These are phyloP conservation scores for Alnus glutinosa DNA, from an alignment of 306 rosid genomes.

Conservation along the genomic window DNA sequence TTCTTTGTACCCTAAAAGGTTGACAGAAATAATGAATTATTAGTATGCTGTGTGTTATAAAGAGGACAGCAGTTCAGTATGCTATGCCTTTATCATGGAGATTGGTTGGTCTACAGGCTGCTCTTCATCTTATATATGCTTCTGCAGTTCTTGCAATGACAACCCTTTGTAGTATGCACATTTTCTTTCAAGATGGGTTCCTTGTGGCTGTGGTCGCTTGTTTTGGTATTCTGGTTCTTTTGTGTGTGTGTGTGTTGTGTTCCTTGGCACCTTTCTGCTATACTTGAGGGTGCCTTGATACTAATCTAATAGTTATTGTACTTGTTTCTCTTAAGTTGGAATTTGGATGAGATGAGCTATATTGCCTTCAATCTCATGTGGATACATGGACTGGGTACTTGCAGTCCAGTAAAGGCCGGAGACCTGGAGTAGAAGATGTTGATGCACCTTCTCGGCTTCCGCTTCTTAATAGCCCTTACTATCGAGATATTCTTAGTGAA, in stretches of 20 bases:
- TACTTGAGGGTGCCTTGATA: not conserved
- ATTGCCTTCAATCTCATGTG: slow-evolving; percentile 14
- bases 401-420: slow-evolving; percentile 85
- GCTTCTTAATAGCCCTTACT: slow-evolving; percentile 71
- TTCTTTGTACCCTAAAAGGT: not conserved
- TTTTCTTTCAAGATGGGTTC: not conserved
- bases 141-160: not conserved
- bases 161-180: not conserved
- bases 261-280: not conserved
- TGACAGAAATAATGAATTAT: not conserved
- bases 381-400: slow-evolving; percentile 31
- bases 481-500: slow-evolving; percentile 81
- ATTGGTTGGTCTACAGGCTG: not conserved
- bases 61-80: not conserved
- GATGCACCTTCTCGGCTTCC: slow-evolving; percentile 94
- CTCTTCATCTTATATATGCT: not conserved
- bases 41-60: not conserved
- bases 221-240: not conserved
- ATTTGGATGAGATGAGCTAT: slow-evolving; percentile 14
- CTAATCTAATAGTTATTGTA: slow-evolving; percentile 7
- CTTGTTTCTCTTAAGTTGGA: not conserved
- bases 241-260: not conserved
- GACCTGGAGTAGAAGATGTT: slow-evolving; percentile 75
- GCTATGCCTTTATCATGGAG: not conserved
- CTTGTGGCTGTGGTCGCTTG: not conserved